phyloP scores from a whole-genome alignment of 2,329 filamentous ascomycete genomes.

The Diaporthe citriasiana region DNA sequence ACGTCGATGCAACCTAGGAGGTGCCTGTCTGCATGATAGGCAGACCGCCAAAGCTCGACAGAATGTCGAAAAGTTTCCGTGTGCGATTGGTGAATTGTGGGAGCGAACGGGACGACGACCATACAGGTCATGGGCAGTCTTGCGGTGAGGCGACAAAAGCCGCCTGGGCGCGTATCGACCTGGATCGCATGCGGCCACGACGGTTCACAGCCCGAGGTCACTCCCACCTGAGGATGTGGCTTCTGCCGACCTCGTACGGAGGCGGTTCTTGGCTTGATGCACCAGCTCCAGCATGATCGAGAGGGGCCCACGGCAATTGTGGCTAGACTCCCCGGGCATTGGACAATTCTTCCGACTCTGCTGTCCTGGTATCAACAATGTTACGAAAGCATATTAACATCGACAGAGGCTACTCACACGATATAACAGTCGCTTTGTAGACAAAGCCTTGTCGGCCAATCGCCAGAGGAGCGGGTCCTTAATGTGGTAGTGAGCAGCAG shows the following conservation, averaged over 20 bases:
- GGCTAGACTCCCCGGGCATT: slow-evolving; percentile 3
- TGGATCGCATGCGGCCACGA: slow-evolving; percentile 24
- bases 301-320: slow-evolving; percentile 31
- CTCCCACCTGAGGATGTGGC: slow-evolving; percentile 29
- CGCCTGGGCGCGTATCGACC: slow-evolving; percentile 21
- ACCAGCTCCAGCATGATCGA: slow-evolving; percentile 23
- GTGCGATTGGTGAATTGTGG: slow-evolving; percentile 21
- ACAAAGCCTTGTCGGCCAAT: slow-evolving; percentile 2
- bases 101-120: slow-evolving; percentile 4
- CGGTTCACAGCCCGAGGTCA: slow-evolving; percentile 18
- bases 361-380: slow-evolving; percentile 7
- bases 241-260: slow-evolving; percentile 21
- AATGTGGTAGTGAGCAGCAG: slow-evolving; percentile 12
- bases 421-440: slow-evolving; percentile 17
- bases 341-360: slow-evolving; percentile 1
- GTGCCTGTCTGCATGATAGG: slow-evolving; percentile 27
- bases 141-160: slow-evolving; percentile 34
- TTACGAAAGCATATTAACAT: slow-evolving; percentile 7
- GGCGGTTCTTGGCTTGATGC: slow-evolving; percentile 37
- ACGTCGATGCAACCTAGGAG: slow-evolving; percentile 22
- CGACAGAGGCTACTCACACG: slow-evolving; percentile 15
- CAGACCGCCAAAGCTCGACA: slow-evolving; percentile 35
- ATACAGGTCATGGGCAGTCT: slow-evolving; percentile 6
- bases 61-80: background rate
- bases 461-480: background rate